Base-by-base conservation (phyloP, 2,329 filamentous ascomycete genomes). In the Tolypocladium ovalisporum region DNA sequence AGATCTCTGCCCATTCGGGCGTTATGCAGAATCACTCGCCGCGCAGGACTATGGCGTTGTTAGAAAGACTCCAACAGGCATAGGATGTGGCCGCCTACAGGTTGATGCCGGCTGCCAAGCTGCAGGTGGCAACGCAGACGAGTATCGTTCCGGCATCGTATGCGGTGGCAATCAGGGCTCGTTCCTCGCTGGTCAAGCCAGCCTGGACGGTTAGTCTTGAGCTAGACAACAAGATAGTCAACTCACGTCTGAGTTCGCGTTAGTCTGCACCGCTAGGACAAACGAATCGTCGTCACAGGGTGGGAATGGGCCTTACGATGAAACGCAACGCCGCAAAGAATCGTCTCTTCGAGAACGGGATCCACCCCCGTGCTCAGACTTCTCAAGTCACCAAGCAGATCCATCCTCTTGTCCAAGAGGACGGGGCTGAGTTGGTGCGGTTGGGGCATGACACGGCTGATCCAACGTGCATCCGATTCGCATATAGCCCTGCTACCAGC, bases 101-200 rank as follows among this genome's bases (percentile, higher is more conserved):
- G 69, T 92, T 91, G 58, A 92, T 89, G n/a, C 88, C 88, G 17
- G 88, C 88, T n/a, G 88, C 88, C 57, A 92, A 78, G 66, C 87
- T 90, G 64, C 87, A 90, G 1, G 88, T 92, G 40, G 88, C 88
- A 19, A 90, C 83, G 55, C 89, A 85, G 1, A 90, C 82, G 62
- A 86, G 86, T 22, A 91, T 67, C 6, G 80, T 75, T 0, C 88
- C 87, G 42, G 74, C 69, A 65, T 91, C 88, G 62, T 90, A 91
- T 15, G 87, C 87, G 39, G 78, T 79, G 2, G 87, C 84, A 56
- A 91, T 79, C 9, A 90, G 72, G 54, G 90, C 87, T 54, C 88
- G 79, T 67, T 92, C 88, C 70, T 92, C 88, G 0, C 80, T 84
- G 0, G 88, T 91, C 64, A 92, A 77, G 15, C 85, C 85, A 52